Evolutionary conservation across 2,329 filamentous ascomycete genomes (phyloP), one percentile per base, ranked within the genome.

Genomic region (Alternaria dauci): DNA sequence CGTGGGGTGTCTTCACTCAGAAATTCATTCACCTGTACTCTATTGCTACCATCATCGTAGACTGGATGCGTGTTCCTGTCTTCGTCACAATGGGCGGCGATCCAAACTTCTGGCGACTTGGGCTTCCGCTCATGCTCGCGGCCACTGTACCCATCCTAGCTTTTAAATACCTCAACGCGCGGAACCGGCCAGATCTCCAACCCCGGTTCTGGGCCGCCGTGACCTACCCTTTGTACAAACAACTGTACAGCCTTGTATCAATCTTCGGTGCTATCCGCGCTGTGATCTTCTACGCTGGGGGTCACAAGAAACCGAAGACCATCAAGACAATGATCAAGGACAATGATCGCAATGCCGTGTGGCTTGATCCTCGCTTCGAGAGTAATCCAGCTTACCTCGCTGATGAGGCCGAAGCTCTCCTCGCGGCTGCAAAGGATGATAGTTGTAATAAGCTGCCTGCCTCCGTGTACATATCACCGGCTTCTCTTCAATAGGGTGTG

Each of bases 1-100:
- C 58, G 8, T 57, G 61, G 18, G 66, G 63, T 9, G 67, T 68
- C 18, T 52, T 68, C n/a, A 56, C 51, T 12, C 66, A 68, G 20
- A 68, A 68, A 41, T 61, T 68, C 34, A 58, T 59, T 7, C 51
- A 61, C 18, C 54, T 68, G 11, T 68, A 68, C 55, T 58, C 54
- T 18, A 68, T 68, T n/a, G 52, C 52, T 20, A 58, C 48, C 32
- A 68, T 68, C 32, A 18, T 65, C 20, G 56, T 68, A 12, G 66
- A 68, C 28, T 68, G 66, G 66, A 44, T 68, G 4, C 66, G 66
- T 42, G 36, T 67, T 16, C 66, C 66, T 0, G 52, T 59, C 23
- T 50, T 67, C n/a, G 57, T 67, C 32, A 59, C 66, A 2, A 55
- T 68, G 43, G 63, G 66, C 6, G 25, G 52, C n/a, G 64, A 57